These are phyloP conservation scores for Phellopilus nigrolimitatus DNA, from an alignment of 1,284 basidiomycete genomes.

Conservation along the genomic window DNA sequence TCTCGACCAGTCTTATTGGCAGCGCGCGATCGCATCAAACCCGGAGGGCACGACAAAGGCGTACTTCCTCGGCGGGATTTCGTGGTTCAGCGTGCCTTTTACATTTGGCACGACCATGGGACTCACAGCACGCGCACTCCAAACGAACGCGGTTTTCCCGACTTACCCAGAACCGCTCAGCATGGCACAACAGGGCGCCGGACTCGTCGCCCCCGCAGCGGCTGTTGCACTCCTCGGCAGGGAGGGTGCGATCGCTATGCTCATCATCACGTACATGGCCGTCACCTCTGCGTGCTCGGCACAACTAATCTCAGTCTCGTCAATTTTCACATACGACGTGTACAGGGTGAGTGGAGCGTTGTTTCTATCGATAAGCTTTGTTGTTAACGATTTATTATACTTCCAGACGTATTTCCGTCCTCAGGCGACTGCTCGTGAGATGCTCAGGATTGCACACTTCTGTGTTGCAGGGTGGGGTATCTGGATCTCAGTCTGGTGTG, in stretches of 20 bases:
- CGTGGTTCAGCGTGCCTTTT: slow-evolving; percentile 61
- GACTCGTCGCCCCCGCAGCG: slow-evolving; percentile 49
- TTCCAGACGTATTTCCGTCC: slow-evolving; percentile 69
- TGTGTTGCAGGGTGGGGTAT: slow-evolving; percentile 55
- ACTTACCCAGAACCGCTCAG: slow-evolving; percentile 50
- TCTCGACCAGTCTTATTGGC: slow-evolving; percentile 35
- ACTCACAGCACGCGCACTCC: slow-evolving; percentile 47
- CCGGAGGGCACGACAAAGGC: slow-evolving; percentile 26
- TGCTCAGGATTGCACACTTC: slow-evolving; percentile 53
- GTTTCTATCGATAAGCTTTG: too few relatives aligned
- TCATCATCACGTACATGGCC: slow-evolving; percentile 51
- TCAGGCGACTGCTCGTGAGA: slow-evolving; percentile 53
- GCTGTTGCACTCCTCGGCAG: slow-evolving; percentile 48
- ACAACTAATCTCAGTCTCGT: slow-evolving; percentile 56
- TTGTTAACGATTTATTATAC: slow-evolving; percentile 28
- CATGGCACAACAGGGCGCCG: slow-evolving; percentile 43
- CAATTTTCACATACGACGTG: slow-evolving; percentile 20
- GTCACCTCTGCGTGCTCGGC: slow-evolving; percentile 57
- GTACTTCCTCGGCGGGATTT: slow-evolving; percentile 50
- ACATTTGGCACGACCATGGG: slow-evolving; percentile 55
- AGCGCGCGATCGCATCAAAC: slow-evolving; percentile 27
- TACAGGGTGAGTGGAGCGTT: slow-evolving; percentile 10
- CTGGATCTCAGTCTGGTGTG: slow-evolving; percentile 41
- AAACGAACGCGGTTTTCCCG: slow-evolving; percentile 44
- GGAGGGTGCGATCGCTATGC: slow-evolving; percentile 45